phyloP scores from a whole-genome alignment of 192 early-diverging fungal species.

The Paraglomus brasilianum region DNA sequence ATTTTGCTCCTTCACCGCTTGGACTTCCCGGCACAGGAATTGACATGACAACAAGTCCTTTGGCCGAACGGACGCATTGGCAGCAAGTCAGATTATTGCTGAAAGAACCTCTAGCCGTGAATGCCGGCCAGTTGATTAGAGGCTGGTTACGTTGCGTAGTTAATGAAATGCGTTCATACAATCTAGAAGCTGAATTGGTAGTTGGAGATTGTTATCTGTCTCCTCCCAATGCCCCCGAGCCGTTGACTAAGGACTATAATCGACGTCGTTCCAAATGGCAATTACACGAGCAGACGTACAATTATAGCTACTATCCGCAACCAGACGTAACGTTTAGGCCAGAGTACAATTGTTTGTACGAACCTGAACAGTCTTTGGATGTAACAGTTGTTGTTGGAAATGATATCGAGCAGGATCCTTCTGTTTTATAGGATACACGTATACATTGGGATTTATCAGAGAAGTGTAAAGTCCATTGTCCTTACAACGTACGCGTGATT shows the following conservation, averaged over 20 bases:
- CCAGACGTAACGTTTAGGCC: slow-evolving; percentile 46
- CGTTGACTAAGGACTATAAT: slow-evolving; percentile 44
- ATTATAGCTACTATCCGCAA: slow-evolving; percentile 50
- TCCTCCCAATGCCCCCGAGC: slow-evolving; percentile 44
- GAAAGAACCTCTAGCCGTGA: slow-evolving; percentile 92
- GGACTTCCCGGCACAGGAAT: slow-evolving; percentile 53
- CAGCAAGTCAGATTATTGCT: slow-evolving; percentile 95
- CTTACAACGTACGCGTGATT: no score
- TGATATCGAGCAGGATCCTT: background rate
- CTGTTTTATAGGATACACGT: no score
- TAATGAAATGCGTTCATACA: slow-evolving; percentile 92
- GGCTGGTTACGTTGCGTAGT: slow-evolving; percentile 85
- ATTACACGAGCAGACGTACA: slow-evolving; percentile 88
- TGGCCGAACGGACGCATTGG: slow-evolving; percentile 93
- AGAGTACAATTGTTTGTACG: slow-evolving; percentile 62
- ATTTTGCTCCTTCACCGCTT: slow-evolving; percentile 61
- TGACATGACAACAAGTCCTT: slow-evolving; percentile 82
- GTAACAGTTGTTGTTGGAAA: slow-evolving; percentile 4
- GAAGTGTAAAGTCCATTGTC: no score
- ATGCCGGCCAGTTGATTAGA: slow-evolving; percentile 81
- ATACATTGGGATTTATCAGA: no score
- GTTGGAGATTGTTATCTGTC: slow-evolving; percentile 50
- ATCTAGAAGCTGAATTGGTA: slow-evolving; percentile 72
- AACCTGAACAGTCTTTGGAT: slow-evolving; percentile 41
- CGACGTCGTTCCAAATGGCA: slow-evolving; percentile 76